Evolutionary conservation across 2,329 filamentous ascomycete genomes (phyloP).

Genomic region (Sporothrix variecibatus): DNA sequence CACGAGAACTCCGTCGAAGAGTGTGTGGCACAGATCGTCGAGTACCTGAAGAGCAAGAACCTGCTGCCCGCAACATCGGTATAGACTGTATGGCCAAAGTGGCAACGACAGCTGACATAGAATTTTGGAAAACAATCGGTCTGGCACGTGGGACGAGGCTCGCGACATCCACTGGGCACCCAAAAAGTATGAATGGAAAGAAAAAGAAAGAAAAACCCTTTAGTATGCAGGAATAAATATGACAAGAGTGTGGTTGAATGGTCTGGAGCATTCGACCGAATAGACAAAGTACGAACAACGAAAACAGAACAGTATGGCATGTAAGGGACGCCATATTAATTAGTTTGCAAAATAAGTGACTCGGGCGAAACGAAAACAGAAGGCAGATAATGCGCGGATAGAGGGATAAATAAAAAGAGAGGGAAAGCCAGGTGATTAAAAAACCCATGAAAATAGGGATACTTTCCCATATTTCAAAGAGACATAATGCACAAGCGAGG

Average conservation of each 20-base stretch:
- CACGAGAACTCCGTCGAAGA: slow-evolving; percentile 84
- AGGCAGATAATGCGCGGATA: neutral
- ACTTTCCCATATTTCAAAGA: neutral
- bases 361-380: neutral
- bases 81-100: neutral
- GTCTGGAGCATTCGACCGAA: neutral
- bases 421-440: neutral
- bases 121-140: neutral
- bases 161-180: no score
- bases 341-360: neutral
- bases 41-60: slow-evolving; percentile 72
- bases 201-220: neutral
- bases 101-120: neutral
- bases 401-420: neutral
- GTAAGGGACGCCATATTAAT: neutral
- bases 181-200: neutral
- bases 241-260: neutral
- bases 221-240: neutral
- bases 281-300: neutral
- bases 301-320: neutral
- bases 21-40: slow-evolving; percentile 79
- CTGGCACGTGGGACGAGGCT: neutral
- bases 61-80: slow-evolving; percentile 43
- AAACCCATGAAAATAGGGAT: neutral
- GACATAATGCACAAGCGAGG: neutral